Evolutionary conservation across 805 yeast species (phyloP).

Genomic region (Myxozyma neotropica): DNA sequence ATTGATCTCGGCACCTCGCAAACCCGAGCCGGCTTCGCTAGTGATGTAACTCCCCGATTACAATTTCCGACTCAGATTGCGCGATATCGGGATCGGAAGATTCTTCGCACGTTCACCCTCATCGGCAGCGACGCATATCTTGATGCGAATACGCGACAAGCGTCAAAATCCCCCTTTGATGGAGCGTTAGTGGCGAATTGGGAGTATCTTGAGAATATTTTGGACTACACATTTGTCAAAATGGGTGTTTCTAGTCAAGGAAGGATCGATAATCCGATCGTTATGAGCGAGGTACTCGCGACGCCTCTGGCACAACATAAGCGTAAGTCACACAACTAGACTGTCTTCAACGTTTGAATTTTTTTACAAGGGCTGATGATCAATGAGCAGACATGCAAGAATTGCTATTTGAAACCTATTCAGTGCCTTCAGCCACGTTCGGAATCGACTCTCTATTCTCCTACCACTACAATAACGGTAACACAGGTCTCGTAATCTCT

Average conservation of each 20-base stretch:
- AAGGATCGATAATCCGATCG: conserved; percentile 72
- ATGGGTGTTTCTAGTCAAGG: conserved; percentile 62
- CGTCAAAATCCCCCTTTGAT: conserved; percentile 80
- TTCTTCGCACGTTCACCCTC: conserved; percentile 57
- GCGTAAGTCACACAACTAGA: conserved; percentile 41
- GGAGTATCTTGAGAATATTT: conserved; percentile 80
- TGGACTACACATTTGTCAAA: conserved; percentile 83
- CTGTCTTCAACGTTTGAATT: neutral
- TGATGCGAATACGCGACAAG: conserved; percentile 69
- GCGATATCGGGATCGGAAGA: conserved; percentile 75
- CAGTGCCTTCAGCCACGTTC: conserved; percentile 69
- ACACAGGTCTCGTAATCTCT: conserved; percentile 74
- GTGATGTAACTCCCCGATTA: conserved; percentile 23
- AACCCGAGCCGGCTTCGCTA: conserved; percentile 45
- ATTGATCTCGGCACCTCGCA: conserved; percentile 65
- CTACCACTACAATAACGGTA: conserved; percentile 57
- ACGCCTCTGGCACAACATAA: conserved; percentile 69
- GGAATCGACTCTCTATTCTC: conserved; percentile 86
- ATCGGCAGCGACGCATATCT: conserved; percentile 81
- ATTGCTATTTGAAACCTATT: conserved; percentile 79
- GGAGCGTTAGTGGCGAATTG: conserved; percentile 86
- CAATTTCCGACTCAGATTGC: conserved; percentile 71
- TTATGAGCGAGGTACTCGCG: conserved; percentile 78
- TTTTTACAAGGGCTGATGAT: neutral
- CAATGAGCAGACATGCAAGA: conserved; percentile 58